Percentiles rank a stretch among this genome's conserved stretches.
Evolutionary conservation across 1,139 yeast genomes (phyloP).

Genomic region (Hansenula sp.): DNA sequence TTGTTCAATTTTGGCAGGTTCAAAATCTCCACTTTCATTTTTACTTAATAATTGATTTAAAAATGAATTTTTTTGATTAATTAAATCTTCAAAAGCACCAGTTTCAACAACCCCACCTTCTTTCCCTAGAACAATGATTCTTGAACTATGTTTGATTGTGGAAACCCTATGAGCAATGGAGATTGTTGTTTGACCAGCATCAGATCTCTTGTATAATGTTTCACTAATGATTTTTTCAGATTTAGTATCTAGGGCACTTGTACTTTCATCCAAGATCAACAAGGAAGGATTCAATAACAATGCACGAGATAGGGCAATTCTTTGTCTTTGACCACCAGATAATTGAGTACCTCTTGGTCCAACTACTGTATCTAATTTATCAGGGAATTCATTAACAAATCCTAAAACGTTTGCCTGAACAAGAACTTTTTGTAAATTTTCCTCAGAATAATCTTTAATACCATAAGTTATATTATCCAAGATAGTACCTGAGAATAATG

Average conservation of each 20-base stretch:
- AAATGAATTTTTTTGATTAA: constrained; percentile 53
- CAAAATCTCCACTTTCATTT: constrained; percentile 22
- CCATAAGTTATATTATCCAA: constrained; percentile 81
- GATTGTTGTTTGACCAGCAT: constrained; percentile 75
- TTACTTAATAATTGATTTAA: constrained; percentile 58
- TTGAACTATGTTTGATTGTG: constrained; percentile 71
- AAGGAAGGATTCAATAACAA: constrained; percentile 62
- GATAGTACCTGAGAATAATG: constrained; percentile 73
- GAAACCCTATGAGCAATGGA: constrained; percentile 91
- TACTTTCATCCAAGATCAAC: constrained; percentile 72
- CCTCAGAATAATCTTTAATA: constrained; percentile 43
- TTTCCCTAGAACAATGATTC: constrained; percentile 67
- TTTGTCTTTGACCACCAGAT: constrained; percentile 84
- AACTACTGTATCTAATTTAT: constrained; percentile 74
- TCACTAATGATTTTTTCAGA: constrained; percentile 67
- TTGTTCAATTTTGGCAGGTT: constrained; percentile 24
- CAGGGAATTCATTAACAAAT: constrained; percentile 73
- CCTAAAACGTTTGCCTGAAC: constrained; percentile 63
- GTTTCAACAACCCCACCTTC: constrained; percentile 74
- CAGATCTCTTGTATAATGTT: constrained; percentile 58
- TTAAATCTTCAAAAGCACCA: constrained; percentile 64
- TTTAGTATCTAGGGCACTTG: constrained; percentile 74
- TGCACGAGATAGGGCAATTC: constrained; percentile 86
- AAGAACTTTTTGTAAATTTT: constrained; percentile 39
- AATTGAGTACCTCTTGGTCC: constrained; percentile 88